Evolutionary conservation across 2,329 filamentous ascomycete genomes (phyloP).

Genomic region (Hypoxylon sp.): DNA sequence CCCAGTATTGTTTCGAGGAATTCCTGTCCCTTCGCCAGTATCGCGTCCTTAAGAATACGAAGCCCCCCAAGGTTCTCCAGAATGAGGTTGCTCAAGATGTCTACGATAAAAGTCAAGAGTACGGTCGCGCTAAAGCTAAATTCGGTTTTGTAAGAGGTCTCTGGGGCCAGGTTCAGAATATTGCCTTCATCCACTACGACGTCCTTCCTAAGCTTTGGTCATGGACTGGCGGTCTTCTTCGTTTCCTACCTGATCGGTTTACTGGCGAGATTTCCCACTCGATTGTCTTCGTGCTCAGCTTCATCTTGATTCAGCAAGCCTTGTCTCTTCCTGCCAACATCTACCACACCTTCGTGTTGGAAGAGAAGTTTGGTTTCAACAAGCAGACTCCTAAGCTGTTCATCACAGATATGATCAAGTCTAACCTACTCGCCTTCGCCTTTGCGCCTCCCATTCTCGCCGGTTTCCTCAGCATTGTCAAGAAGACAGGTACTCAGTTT

Average conservation of each 20-base stretch:
- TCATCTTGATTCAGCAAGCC: slow-evolving; percentile 82
- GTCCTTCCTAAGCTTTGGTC: slow-evolving; percentile 91
- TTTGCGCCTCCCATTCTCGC: slow-evolving; percentile 89
- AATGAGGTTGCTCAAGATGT: slow-evolving; percentile 89
- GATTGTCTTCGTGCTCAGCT: slow-evolving; percentile 88
- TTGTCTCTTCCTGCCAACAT: slow-evolving; percentile 82
- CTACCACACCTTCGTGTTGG: slow-evolving; percentile 94
- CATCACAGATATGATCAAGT: slow-evolving; percentile 90
- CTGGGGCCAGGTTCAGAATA: slow-evolving; percentile 86
- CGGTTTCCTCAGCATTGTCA: slow-evolving; percentile 91
- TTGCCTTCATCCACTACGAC: slow-evolving; percentile 89
- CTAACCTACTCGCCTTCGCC: slow-evolving; percentile 79
- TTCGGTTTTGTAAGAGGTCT: slow-evolving; percentile 84
- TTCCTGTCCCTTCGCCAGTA: slow-evolving; percentile 93
- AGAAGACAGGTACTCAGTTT: slow-evolving; percentile 92
- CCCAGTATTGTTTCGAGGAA: slow-evolving; percentile 89
- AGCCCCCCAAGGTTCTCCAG: slow-evolving; percentile 84
- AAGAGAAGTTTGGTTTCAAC: slow-evolving; percentile 98
- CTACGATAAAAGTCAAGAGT: slow-evolving; percentile 95
- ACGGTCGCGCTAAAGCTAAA: slow-evolving; percentile 94
- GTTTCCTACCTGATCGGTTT: slow-evolving; percentile 79
- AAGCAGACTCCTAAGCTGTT: slow-evolving; percentile 94
- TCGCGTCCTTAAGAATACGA: slow-evolving; percentile 79
- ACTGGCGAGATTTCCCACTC: slow-evolving; percentile 93
- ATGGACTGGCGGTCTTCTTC: slow-evolving; percentile 75